A percentile compares a stretch with the other conserved stretches of the same genome.
These are phyloP conservation scores for Candida mattraensis DNA, from an alignment of 805 yeast genomes.

Conservation along the genomic window DNA sequence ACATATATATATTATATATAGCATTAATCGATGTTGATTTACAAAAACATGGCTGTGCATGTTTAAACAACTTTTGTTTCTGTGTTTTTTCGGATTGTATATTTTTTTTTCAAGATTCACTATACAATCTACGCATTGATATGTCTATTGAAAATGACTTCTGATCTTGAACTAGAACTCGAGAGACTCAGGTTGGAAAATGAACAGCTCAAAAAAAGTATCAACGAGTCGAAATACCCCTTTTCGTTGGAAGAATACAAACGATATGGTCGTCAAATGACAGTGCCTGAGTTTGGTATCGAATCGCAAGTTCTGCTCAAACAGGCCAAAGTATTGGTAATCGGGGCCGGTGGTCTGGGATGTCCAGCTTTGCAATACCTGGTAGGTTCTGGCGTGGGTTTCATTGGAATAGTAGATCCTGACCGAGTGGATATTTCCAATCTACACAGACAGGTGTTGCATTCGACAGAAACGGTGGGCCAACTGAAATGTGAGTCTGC, in stretches of 20 bases:
- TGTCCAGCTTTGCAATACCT: slow-evolving; percentile 86
- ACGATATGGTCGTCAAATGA: slow-evolving; percentile 93
- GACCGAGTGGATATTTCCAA: slow-evolving; percentile 85
- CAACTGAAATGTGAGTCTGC: slow-evolving; percentile 81
- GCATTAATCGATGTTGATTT: no score
- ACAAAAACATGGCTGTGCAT: no score
- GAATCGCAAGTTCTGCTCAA: slow-evolving; percentile 61
- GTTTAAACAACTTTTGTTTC: no score
- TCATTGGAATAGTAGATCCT: slow-evolving; percentile 81
- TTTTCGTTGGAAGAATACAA: slow-evolving; percentile 61
- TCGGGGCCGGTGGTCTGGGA: slow-evolving; percentile 98
- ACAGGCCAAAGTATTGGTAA: slow-evolving; percentile 60
- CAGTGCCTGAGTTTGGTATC: slow-evolving; percentile 75
- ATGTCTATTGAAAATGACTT: no score
- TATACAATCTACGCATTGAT: no score
- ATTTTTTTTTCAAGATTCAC: no score
- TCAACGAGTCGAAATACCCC: neutral
- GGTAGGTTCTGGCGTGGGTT: slow-evolving; percentile 85
- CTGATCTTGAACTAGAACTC: no score
- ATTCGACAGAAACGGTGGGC: slow-evolving; percentile 66
- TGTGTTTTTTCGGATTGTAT: no score
- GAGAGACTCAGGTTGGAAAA: slow-evolving; percentile 18
- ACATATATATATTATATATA: neutral
- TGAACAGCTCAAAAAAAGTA: slow-evolving; percentile 5
- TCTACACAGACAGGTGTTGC: slow-evolving; percentile 86